Evolutionary conservation across 2,329 filamentous ascomycete species (phyloP), one percentile per base, ranked within the genome.

Genomic region (Nothomitra cinnamomea): DNA sequence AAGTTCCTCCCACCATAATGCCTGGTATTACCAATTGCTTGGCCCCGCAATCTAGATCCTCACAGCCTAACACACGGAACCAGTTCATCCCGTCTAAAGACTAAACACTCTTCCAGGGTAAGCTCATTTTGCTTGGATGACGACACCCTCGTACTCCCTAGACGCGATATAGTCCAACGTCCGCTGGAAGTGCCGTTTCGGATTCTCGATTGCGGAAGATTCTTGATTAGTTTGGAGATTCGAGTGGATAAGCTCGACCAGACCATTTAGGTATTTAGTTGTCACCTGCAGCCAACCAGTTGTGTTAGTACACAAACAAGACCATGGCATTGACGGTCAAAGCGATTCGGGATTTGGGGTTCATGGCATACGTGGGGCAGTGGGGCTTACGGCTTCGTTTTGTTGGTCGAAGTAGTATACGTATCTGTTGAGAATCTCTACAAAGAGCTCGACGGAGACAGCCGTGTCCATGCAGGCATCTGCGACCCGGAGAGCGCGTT

Each of bases 361-460:
- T 55, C 17, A 17, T 48, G 49, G n/a, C n/a, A n/a, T n/a, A 25
- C 41, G 19, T 24, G 36, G 12, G 40, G n/a, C n/a, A 24, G 21
- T 32, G 28, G 5, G 4, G 67, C 75, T 69, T 67, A 79, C 92
- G 59, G 89, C 89, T 70, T 98, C 92, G 68, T 98, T 98, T 65
- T 95, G 87, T 67, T 98, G 90, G 68, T 98, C 92, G 71, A 95
- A 98, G 72, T 96, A 98, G 69, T 98, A 98, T 53, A 96, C 89
- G 66, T 98, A 98, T 67, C 92, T 82, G 67, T 98, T 95, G 54
- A 98, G 72, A 58, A 98, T 98, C 70, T 98, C 92, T 55, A 98
- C 90, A 69, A 98, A 98, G 50, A 98, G 77, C 69, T 98, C 94
- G 48, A 98, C 92, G 2, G 88, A 95, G 2, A 95, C 88, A 5